These are phyloP conservation scores for Kodamaea sp. DNA, from an alignment of 1,139 yeast genomes.

Conservation along the genomic window DNA sequence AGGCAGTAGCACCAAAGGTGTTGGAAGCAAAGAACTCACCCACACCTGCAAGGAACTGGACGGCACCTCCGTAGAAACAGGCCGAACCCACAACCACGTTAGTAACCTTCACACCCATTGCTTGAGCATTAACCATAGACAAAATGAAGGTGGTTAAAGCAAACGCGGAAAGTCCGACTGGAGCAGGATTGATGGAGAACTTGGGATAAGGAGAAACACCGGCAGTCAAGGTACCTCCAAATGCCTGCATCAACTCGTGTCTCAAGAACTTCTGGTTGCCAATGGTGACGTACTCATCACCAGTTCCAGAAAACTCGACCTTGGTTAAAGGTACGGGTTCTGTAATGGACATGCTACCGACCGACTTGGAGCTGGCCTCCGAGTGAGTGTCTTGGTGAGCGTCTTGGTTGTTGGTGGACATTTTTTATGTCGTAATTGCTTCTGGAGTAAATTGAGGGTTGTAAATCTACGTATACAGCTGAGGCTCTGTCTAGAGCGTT, in stretches of 20 bases:
- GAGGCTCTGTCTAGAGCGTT: no score
- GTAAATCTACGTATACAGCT: no score
- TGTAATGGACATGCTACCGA: background rate
- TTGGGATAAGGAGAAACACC: conserved; percentile 39
- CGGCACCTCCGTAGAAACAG: conserved; percentile 63
- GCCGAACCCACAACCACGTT: conserved; percentile 50
- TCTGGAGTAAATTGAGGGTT: no score
- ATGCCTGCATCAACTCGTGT: conserved; percentile 41
- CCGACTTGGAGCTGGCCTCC: background rate
- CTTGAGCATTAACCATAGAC: conserved; percentile 51
- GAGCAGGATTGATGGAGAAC: conserved; percentile 54
- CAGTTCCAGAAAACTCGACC: conserved; percentile 24
- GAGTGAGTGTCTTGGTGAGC: background rate
- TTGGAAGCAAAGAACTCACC: conserved; percentile 68
- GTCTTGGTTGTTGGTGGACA: background rate
- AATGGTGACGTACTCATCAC: conserved; percentile 60
- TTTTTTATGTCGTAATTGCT: no score
- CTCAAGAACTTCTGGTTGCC: conserved; percentile 68
- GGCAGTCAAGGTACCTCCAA: conserved; percentile 44
- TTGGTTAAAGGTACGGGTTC: conserved; percentile 10
- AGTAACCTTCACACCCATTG: conserved; percentile 51
- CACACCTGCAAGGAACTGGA: conserved; percentile 64
- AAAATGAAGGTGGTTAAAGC: conserved; percentile 51
- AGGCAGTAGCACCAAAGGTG: conserved; percentile 64
- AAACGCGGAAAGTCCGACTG: conserved; percentile 60